phyloP scores from a whole-genome alignment of 148 eudicot species.

The Amaranthus cruentus region DNA sequence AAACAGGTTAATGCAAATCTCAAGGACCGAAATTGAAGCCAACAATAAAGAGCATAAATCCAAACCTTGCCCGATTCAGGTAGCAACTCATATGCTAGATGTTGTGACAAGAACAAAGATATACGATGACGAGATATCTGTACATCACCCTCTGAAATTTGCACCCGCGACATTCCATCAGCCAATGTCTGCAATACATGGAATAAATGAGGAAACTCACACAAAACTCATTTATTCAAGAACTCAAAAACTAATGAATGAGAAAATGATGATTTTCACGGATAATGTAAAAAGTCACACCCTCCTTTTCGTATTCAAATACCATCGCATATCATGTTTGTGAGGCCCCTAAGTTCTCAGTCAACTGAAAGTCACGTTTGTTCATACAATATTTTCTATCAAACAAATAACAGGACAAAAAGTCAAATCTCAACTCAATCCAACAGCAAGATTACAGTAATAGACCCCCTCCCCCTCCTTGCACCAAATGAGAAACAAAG shows the following conservation, averaged over 20 bases:
- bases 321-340: not conserved
- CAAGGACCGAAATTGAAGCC: not conserved
- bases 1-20: not conserved
- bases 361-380: not conserved
- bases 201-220: constrained; percentile 3
- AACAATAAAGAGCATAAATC: constrained; percentile 10
- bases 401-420: not conserved
- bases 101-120: constrained; percentile 69
- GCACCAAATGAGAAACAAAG: not conserved
- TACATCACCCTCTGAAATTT: constrained; percentile 59
- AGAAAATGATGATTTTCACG: not conserved
- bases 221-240: not conserved
- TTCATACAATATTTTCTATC: not conserved
- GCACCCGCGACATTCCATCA: constrained; percentile 43
- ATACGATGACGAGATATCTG: constrained; percentile 75
- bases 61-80: constrained; percentile 96
- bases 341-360: not conserved
- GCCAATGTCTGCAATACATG: constrained; percentile 11
- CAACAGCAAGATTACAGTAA: too few relatives aligned
- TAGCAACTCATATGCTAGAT: constrained; percentile 82
- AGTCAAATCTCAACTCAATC: too few relatives aligned
- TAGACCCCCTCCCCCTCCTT: not conserved
- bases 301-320: not conserved
- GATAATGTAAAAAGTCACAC: not conserved
- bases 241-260: constrained; percentile 1